phyloP scores from a whole-genome alignment of 2,329 filamentous ascomycete genomes.

The Neonectria sp. region DNA sequence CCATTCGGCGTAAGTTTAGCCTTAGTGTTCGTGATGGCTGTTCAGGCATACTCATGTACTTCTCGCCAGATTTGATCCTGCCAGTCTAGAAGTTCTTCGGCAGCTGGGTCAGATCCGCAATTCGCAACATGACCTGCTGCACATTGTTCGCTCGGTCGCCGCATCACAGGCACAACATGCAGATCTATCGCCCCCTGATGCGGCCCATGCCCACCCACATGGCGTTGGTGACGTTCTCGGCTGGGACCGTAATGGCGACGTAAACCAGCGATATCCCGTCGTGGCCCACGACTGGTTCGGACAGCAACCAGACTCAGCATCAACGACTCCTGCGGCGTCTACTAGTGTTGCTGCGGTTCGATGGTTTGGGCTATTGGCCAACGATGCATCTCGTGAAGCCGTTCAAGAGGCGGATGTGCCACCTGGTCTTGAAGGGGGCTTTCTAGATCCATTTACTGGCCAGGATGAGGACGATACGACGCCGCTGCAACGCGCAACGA shows the following conservation, averaged over 20 bases:
- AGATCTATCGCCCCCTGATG: constrained; percentile 3
- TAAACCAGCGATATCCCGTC: constrained; percentile 13
- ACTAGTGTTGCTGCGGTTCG: constrained; percentile 43
- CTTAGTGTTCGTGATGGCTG: neutral
- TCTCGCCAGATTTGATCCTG: constrained; percentile 51
- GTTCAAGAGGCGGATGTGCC: constrained; percentile 4
- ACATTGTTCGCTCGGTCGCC: constrained; percentile 34
- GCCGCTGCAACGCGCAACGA: constrained; percentile 36
- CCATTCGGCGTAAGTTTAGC: constrained; percentile 44
- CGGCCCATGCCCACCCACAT: neutral
- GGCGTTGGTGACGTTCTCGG: neutral
- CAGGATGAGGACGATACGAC: constrained; percentile 29
- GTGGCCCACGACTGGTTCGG: constrained; percentile 22
- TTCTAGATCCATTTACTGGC: constrained; percentile 25
- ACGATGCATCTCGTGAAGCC: constrained; percentile 31
- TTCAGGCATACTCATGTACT: neutral
- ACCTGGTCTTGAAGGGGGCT: constrained; percentile 4
- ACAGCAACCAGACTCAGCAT: constrained; percentile 36
- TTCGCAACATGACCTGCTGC: constrained; percentile 40
- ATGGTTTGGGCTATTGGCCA: constrained; percentile 46
- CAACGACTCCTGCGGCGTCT: constrained; percentile 42
- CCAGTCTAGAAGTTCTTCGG: constrained; percentile 53
- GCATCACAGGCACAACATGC: constrained; percentile 18
- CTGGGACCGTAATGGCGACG: constrained; percentile 8
- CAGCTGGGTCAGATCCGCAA: constrained; percentile 42